A percentile compares a stretch with the other conserved stretches of the same genome.
phyloP scores from a whole-genome alignment of 192 early-diverging fungal genomes.

The Backusella macrospora region DNA sequence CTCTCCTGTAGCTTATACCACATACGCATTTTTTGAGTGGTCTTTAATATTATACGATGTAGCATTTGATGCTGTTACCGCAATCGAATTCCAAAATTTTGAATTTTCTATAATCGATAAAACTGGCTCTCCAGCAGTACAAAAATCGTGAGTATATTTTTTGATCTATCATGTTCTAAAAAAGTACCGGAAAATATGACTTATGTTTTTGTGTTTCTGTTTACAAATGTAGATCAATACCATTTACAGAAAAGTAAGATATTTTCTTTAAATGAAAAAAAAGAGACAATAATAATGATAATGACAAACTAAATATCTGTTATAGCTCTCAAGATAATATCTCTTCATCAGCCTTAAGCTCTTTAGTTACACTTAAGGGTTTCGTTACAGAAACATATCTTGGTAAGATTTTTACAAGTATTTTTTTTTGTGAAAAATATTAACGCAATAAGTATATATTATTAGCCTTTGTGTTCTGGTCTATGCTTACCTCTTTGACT shows the following conservation, averaged over 20 bases:
- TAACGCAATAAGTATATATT: neutral
- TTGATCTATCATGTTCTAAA: neutral
- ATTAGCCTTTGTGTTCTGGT: conserved; percentile 78
- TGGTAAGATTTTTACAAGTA: conserved; percentile 42
- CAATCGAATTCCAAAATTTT: conserved; percentile 65
- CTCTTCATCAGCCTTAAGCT: conserved; percentile 23
- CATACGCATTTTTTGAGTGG: conserved; percentile 86
- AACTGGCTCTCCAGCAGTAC: neutral
- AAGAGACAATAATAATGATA: neutral
- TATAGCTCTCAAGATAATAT: conserved; percentile 30
- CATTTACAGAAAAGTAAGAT: conserved; percentile 1
- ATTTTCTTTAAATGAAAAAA: neutral
- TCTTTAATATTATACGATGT: conserved; percentile 79
- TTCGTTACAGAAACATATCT: conserved; percentile 71
- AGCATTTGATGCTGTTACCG: conserved; percentile 72
- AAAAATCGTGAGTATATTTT: neutral
- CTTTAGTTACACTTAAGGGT: conserved; percentile 19
- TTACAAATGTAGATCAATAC: neutral
- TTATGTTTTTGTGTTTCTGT: conserved; percentile 7
- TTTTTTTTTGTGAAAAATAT: neutral
- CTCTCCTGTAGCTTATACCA: conserved; percentile 62
- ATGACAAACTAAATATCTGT: neutral
- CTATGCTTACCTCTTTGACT: conserved; percentile 74
- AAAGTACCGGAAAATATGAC: neutral
- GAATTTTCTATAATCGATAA: conserved; percentile 53